These are phyloP conservation scores for Hyaloscypha bicolor DNA, from an alignment of 495 filamentous ascomycete species.

Conservation along the genomic window DNA sequence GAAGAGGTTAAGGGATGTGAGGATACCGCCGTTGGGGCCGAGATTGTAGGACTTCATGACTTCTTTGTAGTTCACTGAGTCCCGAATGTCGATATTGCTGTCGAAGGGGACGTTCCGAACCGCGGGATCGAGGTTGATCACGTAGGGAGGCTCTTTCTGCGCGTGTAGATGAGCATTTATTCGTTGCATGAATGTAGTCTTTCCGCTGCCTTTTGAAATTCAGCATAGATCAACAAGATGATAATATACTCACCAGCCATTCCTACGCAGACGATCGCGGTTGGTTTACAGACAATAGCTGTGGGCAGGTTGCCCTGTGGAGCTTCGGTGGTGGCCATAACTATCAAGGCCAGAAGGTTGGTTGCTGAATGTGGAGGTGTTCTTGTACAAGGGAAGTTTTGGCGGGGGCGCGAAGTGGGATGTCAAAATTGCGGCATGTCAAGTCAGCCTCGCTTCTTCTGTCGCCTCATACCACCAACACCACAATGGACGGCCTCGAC, in stretches of 20 bases:
- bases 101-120: slow-evolving; percentile 96
- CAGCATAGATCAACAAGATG: slow-evolving; percentile 53
- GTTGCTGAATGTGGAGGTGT: slow-evolving; percentile 4
- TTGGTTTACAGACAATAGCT: slow-evolving; percentile 70
- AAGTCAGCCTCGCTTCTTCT: slow-evolving; percentile 37
- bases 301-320: slow-evolving; percentile 36
- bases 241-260: slow-evolving; percentile 73
- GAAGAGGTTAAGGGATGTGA: slow-evolving; percentile 95
- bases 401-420: slow-evolving; percentile 28
- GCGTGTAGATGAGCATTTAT: slow-evolving; percentile 89
- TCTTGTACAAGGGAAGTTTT: slow-evolving; percentile 8
- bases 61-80: slow-evolving; percentile 98
- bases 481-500: slow-evolving; percentile 35
- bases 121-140: slow-evolving; percentile 96
- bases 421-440: slow-evolving; percentile 1
- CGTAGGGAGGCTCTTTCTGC: slow-evolving; percentile 76
- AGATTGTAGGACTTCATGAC: slow-evolving; percentile 99
- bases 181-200: slow-evolving; percentile 98
- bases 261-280: slow-evolving; percentile 89
- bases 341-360: background rate
- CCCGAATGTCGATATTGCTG: slow-evolving; percentile 97
- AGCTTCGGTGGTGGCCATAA: slow-evolving; percentile 29
- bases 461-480: background rate
- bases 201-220: slow-evolving; percentile 35
- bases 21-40: slow-evolving; percentile 95